Percentiles rank a stretch among this genome's conserved stretches.
These are phyloP conservation scores for Tylopilus sp. DNA, from an alignment of 768 basidiomycete genomes.

Conservation along the genomic window DNA sequence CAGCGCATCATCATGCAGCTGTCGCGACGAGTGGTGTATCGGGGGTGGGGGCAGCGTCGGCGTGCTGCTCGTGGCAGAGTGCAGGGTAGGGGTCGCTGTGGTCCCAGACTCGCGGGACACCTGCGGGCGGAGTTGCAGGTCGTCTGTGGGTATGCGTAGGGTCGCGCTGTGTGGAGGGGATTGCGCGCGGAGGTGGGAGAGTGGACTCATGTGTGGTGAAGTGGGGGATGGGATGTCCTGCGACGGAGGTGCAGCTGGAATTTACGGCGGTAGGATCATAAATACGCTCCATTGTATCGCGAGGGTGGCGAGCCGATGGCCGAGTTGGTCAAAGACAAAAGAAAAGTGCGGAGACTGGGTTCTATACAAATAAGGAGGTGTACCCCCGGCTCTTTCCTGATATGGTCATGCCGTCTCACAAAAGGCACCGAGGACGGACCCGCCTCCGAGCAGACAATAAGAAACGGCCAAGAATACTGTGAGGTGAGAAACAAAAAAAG, in stretches of 20 bases:
- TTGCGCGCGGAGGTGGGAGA: conserved; percentile 10
- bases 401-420: background rate
- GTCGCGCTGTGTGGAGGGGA: background rate
- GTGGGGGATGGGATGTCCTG: conserved; percentile 9
- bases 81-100: conserved; percentile 11
- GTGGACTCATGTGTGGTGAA: conserved; percentile 12
- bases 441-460: conserved; percentile 24
- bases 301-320: conserved; percentile 9
- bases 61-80: conserved; percentile 15
- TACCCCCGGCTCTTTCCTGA: conserved; percentile 3
- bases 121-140: conserved; percentile 22
- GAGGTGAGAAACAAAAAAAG: conserved; percentile 15
- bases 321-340: conserved; percentile 31
- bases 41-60: conserved; percentile 20
- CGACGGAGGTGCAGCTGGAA: conserved; percentile 5
- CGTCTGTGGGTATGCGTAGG: conserved; percentile 11
- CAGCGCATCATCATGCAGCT: conserved; percentile 28
- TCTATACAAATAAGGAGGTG: conserved; percentile 1
- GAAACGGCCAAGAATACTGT: conserved; percentile 3
- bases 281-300: conserved; percentile 19
- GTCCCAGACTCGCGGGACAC: conserved; percentile 23
- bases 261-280: conserved; percentile 12
- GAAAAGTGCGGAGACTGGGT: conserved; percentile 1
- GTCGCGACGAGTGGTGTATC: conserved; percentile 23
- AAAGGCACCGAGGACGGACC: background rate